phyloP scores from a whole-genome alignment of 2,329 filamentous ascomycete genomes.

The Teratosphaeria destructans region DNA sequence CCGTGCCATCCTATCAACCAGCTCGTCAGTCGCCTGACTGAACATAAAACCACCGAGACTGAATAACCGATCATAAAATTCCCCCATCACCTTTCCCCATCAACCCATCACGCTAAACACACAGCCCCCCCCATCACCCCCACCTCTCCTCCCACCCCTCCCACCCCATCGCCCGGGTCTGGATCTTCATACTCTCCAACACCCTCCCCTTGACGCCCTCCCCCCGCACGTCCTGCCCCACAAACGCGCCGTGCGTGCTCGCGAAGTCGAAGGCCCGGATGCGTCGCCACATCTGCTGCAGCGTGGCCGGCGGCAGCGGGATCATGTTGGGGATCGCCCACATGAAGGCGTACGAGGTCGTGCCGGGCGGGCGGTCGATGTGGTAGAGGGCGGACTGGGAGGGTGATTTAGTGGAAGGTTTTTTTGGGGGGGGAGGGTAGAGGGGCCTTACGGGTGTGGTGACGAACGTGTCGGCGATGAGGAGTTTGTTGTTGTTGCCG shows the following conservation, averaged over 20 bases:
- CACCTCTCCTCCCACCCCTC: constrained; percentile 13
- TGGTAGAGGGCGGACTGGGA: constrained; percentile 27
- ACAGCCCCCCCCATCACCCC: background rate
- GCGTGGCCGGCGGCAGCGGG: constrained; percentile 53
- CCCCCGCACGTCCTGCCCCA: constrained; percentile 50
- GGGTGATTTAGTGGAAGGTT: background rate
- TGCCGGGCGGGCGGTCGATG: constrained; percentile 32
- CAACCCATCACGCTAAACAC: no score
- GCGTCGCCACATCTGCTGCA: constrained; percentile 60
- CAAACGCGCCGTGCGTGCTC: constrained; percentile 58
- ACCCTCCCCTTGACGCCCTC: constrained; percentile 52
- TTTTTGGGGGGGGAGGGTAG: background rate
- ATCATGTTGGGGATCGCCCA: constrained; percentile 70
- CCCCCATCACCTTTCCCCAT: no score
- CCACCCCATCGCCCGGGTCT: constrained; percentile 36
- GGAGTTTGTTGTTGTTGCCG: constrained; percentile 37
- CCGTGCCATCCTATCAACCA: no score
- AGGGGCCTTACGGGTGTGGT: constrained; percentile 47
- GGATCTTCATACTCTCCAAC: constrained; percentile 67
- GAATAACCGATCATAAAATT: no score
- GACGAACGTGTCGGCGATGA: constrained; percentile 68
- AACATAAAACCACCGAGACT: no score
- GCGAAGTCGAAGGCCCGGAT: constrained; percentile 52
- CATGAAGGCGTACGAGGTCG: constrained; percentile 56
- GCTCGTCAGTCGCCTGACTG: no score